Percentiles rank a stretch among this genome's conserved stretches.
These are phyloP conservation scores for Colletotrichum sidae DNA, from an alignment of 2,329 filamentous ascomycete species.

Conservation along the genomic window DNA sequence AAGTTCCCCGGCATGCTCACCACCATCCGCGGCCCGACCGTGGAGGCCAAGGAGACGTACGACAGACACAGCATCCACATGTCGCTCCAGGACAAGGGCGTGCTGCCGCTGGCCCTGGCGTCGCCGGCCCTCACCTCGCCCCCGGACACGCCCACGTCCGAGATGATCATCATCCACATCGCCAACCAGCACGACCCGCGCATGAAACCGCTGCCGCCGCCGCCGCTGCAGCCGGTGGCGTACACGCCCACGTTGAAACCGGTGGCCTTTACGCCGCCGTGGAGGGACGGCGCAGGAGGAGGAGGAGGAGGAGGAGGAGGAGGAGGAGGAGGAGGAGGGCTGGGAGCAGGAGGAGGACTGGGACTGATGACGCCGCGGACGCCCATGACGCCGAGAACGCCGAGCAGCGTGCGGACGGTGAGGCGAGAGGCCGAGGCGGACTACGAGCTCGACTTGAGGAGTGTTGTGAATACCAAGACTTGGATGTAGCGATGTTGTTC, in stretches of 20 bases:
- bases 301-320: no score
- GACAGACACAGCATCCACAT: slow-evolving; percentile 11
- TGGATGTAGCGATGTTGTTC: slow-evolving; percentile 19
- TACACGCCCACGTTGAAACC: slow-evolving; percentile 9
- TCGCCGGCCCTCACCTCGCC: not conserved
- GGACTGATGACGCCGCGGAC: slow-evolving; percentile 1
- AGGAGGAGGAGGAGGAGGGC: no score
- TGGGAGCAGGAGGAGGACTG: not conserved
- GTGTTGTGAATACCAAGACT: slow-evolving; percentile 13
- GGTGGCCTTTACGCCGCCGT: not conserved
- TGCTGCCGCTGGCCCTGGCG: not conserved
- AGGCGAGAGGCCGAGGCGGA: slow-evolving; percentile 14
- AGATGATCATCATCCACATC: slow-evolving; percentile 22
- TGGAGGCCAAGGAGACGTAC: slow-evolving; percentile 7
- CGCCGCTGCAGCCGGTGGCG: slow-evolving; percentile 2
- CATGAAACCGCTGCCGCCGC: slow-evolving; percentile 26
- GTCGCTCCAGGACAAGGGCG: slow-evolving; percentile 5
- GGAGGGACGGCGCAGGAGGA: slow-evolving; percentile 4
- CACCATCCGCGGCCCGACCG: slow-evolving; percentile 23
- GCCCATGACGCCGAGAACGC: not conserved
- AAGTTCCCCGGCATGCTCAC: slow-evolving; percentile 22
- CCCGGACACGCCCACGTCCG: not conserved
- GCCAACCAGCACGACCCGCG: slow-evolving; percentile 6
- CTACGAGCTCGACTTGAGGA: slow-evolving; percentile 22
- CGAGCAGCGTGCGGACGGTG: slow-evolving; percentile 3